Conservation (phyloP, 306 rosid genomes). For the Ceratonia siliqua region DNA sequence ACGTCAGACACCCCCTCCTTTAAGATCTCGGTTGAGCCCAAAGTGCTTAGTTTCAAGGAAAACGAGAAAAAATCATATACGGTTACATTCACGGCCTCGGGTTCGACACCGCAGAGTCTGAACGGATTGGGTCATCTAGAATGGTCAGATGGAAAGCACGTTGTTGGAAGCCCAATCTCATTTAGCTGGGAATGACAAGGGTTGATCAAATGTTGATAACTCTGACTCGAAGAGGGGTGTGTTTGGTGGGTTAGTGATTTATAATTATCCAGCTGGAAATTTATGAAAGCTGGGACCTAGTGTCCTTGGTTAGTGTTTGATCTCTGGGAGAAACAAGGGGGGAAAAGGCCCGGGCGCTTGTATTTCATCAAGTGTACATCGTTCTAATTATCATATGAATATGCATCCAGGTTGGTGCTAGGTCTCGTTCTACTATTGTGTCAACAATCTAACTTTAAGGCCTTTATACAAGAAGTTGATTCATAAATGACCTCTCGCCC, state of each 20-base stretch:
- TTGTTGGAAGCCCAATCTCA: conserved; percentile 65
- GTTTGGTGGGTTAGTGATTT: background rate
- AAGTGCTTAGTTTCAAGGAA: conserved; percentile 48
- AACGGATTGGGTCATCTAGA: conserved; percentile 61
- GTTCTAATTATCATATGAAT: background rate
- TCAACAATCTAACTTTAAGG: background rate
- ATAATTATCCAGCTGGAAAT: background rate
- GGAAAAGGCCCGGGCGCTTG: background rate
- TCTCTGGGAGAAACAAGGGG: background rate
- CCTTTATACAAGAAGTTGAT: background rate
- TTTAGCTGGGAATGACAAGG: conserved; percentile 9
- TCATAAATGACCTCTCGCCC: background rate
- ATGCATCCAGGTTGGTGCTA: background rate
- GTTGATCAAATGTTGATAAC: background rate
- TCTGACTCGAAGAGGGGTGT: background rate
- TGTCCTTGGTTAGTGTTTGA: background rate
- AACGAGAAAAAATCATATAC: conserved; percentile 67
- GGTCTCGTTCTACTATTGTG: too few species aligned
- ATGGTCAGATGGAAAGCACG: conserved; percentile 73
- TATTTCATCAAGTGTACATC: background rate
- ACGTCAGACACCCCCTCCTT: conserved; percentile 33
- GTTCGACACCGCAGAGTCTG: background rate
- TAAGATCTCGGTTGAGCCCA: conserved; percentile 61
- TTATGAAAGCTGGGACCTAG: background rate
- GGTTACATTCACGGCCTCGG: conserved; percentile 45